Evolutionary conservation across 768 basidiomycete species (phyloP).

Genomic region (Tricholoma saponaceum): DNA sequence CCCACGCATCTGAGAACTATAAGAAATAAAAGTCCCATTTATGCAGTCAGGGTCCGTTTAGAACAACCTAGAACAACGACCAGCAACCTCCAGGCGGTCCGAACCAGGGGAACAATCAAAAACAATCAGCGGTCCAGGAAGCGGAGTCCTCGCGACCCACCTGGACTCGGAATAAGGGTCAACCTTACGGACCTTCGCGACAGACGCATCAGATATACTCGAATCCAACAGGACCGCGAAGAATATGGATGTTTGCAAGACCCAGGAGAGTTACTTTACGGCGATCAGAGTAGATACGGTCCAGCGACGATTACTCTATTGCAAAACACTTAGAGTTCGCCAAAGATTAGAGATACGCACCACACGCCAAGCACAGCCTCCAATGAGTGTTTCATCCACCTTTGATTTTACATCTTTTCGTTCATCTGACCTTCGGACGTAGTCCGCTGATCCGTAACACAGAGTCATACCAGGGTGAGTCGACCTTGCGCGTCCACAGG

Average conservation of each 20-base stretch:
- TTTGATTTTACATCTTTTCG: background rate
- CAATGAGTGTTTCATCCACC: background rate
- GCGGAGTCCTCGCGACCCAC: background rate
- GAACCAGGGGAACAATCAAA: background rate
- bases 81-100: background rate
- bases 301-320: background rate
- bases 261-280: no score
- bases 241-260: no score
- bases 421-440: conserved; percentile 2
- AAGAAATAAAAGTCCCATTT: background rate
- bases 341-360: background rate
- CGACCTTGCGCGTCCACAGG: background rate
- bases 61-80: background rate
- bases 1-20: background rate
- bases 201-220: background rate
- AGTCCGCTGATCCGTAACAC: conserved; percentile 2
- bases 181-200: no score
- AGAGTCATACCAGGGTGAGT: background rate
- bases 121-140: background rate
- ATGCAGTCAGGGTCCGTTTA: background rate
- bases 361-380: background rate
- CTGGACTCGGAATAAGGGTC: no score
- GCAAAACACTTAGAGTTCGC: no score
- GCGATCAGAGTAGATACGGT: background rate
- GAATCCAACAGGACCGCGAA: no score